Base-by-base conservation (phyloP, 345 rosid species). In the Salix caprea region DNA sequence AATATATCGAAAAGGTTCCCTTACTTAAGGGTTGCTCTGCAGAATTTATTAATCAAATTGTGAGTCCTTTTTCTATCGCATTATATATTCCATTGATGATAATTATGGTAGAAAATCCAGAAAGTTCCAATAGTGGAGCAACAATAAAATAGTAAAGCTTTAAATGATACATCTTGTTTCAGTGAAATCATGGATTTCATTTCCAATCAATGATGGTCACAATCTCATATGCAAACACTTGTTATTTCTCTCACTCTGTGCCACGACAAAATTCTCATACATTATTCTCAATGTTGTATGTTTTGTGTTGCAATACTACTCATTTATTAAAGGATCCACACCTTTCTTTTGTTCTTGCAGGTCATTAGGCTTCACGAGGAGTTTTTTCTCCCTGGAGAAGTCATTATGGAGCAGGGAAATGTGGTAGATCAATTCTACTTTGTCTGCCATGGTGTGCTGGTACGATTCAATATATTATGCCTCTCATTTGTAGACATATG, bases 321-420 rank as follows among this genome's bases (percentile, higher is more conserved):
- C 39, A 78, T 13, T 13, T 46, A 36, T 72, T 72, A 13, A 42
- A 44, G 60, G 18, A 61, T 32, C n/a, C 26, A 2, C 30, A 5
- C 23, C 39, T 65, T 76, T 73, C 69, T 61, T 77, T 34, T 70
- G 37, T 44, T 56, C 46, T 82, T 70, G 60, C 85, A 91, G 97
- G 97, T 86, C 36, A 88, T 82, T 71, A 90, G 86, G 80, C 90
- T 96, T 60, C 98, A 96, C 80, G 99, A 96, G 87, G 99, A 96
- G 77, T 94, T 94, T 82, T 93, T 89, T 84, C 96, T 96, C 71
- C 99, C 98, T 0, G 97, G 98, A 80, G 98, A 96, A 90, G 91
- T 94, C 66, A 88, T 96, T 77, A 83, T 91, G 87, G 97, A 91
- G 84, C 98, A 90, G 77, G 99, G 98, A 68, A 88, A 84, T 66